These are phyloP conservation scores for Cercospora brassicicola DNA, from an alignment of 2,329 filamentous ascomycete species.

Conservation along the genomic window DNA sequence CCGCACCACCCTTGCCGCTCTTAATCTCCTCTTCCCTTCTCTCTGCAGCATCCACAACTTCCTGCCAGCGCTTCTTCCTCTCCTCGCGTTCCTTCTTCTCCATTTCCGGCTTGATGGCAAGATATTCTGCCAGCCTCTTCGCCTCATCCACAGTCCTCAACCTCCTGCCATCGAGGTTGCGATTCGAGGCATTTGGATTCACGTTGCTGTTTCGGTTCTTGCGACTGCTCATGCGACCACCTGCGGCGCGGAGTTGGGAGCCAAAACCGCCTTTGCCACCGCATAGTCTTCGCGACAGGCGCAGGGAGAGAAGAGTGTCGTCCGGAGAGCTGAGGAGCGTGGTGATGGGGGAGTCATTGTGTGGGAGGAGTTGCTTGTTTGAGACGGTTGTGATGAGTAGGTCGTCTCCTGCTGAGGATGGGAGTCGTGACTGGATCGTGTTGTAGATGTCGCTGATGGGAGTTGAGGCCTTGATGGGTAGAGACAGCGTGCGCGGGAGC, in stretches of 20 bases:
- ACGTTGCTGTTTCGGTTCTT: slow-evolving; percentile 78
- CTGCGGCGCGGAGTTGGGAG: slow-evolving; percentile 91
- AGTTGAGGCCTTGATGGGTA: slow-evolving; percentile 68
- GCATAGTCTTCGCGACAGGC: slow-evolving; percentile 73
- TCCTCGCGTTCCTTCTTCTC: slow-evolving; percentile 89
- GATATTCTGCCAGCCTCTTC: slow-evolving; percentile 90
- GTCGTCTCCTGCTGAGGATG: slow-evolving; percentile 53
- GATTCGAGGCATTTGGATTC: slow-evolving; percentile 76
- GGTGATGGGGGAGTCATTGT: slow-evolving; percentile 58
- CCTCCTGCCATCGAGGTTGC: slow-evolving; percentile 87
- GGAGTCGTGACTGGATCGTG: slow-evolving; percentile 62
- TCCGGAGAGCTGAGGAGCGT: slow-evolving; percentile 56
- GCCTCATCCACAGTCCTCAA: slow-evolving; percentile 91
- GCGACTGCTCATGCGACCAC: slow-evolving; percentile 95
- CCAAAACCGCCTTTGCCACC: slow-evolving; percentile 98
- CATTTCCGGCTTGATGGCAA: slow-evolving; percentile 96
- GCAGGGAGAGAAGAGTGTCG: slow-evolving; percentile 74
- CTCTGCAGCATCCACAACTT: slow-evolving; percentile 82
- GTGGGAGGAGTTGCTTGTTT: slow-evolving; percentile 66
- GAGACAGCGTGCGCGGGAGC: slow-evolving; percentile 75
- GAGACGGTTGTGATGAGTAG: slow-evolving; percentile 80
- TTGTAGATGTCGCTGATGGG: slow-evolving; percentile 66
- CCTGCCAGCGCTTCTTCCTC: slow-evolving; percentile 79
- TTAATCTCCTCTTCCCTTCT: slow-evolving; percentile 78
- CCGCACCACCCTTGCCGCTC: slow-evolving; percentile 63